Base-by-base conservation (phyloP, 352 stramenopile species). In the Phytophthora ramorum region DNA sequence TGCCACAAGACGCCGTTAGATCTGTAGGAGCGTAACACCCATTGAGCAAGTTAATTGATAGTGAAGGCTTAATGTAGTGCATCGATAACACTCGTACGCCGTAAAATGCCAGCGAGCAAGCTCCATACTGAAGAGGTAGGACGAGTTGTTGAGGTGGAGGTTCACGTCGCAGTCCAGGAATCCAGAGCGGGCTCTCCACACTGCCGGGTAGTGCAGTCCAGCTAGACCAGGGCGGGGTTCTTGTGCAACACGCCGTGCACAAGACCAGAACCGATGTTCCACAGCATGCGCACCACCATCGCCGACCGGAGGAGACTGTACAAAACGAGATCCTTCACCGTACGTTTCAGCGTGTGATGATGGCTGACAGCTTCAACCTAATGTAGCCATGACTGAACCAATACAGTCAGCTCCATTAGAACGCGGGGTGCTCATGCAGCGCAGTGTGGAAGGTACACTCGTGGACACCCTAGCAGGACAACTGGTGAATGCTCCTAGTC, bases 131-230 rank as follows among this genome's bases (percentile, higher is more conserved):
- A 83, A 96, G 49, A 96, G 63, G 38, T 93, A 96, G 16, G 85
- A 79, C 7, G 89, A 78, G 63, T 97, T 97, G 71, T 97, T 97
- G 3, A 96, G 64, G 52, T 97, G 89, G 41, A 95, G 13, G 58
- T 96, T 95, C 48, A 95, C 62, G 58, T 97, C 89, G 38, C 85
- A 90, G 73, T 97, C 89, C 16, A 96, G 56, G 37, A 96, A 77
- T 0, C 85, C 85, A 1, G 82, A 73, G 3, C 87, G 87, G 46
- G 70, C 84, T 50, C 71, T 82, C 83, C 87, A 96, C 34, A 96
- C 75, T 4, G 86, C 83, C 28, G 87, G 82, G 67, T 92, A 92
- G 16, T 78, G 63, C 54, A 96, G 34, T 1, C 69, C 69, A 34
- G 78, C 77, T 38, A 95, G 47, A 19, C 84, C 81, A 0, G 81